Evolutionary conservation across 2,329 filamentous ascomycete species (phyloP).

Genomic region (Epichloe sylvatica): DNA sequence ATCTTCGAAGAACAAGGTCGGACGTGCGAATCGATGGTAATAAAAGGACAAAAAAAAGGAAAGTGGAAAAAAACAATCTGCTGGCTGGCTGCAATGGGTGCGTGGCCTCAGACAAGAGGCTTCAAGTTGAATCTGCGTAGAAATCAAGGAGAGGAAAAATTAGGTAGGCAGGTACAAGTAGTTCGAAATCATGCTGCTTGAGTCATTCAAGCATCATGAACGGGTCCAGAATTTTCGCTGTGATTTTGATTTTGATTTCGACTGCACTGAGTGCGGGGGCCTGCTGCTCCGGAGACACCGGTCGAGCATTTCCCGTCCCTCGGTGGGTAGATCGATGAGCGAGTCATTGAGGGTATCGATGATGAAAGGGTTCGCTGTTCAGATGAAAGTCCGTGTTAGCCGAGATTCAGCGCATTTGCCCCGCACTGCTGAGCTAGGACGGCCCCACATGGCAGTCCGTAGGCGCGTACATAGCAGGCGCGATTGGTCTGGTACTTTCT

Average conservation of each 20-base stretch:
- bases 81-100: no score
- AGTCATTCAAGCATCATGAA: not conserved
- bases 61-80: no score
- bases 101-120: no score
- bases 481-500: not conserved
- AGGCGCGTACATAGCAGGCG: not conserved
- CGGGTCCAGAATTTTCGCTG: not conserved
- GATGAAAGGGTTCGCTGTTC: constrained; percentile 25
- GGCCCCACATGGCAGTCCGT: not conserved
- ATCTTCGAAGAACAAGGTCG: no score
- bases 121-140: no score
- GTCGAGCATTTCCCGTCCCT: constrained; percentile 23
- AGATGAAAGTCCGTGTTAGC: not conserved
- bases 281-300: constrained; percentile 12
- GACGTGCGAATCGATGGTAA: no score
- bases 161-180: not conserved
- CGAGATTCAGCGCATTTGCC: not conserved
- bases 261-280: not conserved
- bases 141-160: not conserved
- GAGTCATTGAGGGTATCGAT: constrained; percentile 27
- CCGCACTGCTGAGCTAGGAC: not conserved
- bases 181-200: not conserved
- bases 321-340: constrained; percentile 22
- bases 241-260: not conserved
- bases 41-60: no score